Conservation (phyloP, 805 yeast species). For the Priceomyces medius region DNA sequence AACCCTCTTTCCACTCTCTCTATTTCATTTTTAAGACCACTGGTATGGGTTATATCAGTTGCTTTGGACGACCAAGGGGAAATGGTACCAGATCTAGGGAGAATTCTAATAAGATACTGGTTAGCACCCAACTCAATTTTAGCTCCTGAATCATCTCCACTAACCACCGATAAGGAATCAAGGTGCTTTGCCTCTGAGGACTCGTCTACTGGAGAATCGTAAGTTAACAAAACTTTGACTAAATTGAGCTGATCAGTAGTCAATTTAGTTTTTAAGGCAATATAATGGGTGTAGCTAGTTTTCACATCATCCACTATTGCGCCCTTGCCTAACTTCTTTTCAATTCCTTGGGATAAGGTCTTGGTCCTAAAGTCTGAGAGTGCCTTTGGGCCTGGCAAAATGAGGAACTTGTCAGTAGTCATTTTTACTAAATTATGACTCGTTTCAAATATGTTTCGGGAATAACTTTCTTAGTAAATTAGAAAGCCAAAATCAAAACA, state of each 20-base stretch:
- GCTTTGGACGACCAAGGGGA: constrained; percentile 99
- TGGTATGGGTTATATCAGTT: constrained; percentile 85
- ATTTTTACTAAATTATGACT: neutral
- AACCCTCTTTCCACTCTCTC: constrained; percentile 91
- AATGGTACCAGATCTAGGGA: constrained; percentile 94
- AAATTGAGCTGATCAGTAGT: constrained; percentile 44
- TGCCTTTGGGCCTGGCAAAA: constrained; percentile 86
- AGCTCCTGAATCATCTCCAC: constrained; percentile 23
- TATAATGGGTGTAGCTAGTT: constrained; percentile 78
- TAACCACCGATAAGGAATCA: constrained; percentile 25
- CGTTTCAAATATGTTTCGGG: neutral
- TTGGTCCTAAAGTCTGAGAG: constrained; percentile 83
- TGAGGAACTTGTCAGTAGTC: constrained; percentile 31
- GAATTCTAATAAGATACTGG: constrained; percentile 64
- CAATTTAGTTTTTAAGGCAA: constrained; percentile 51
- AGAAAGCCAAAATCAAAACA: neutral
- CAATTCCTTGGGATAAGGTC: constrained; percentile 68
- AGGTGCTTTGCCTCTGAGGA: constrained; percentile 47
- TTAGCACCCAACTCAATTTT: constrained; percentile 32
- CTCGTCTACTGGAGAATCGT: constrained; percentile 65
- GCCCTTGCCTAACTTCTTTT: constrained; percentile 59
- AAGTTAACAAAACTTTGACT: constrained; percentile 63
- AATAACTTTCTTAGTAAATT: neutral
- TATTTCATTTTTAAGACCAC: constrained; percentile 71
- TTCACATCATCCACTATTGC: constrained; percentile 68